These are phyloP conservation scores for Kwoniella mangroviensis DNA, from an alignment of 768 basidiomycete species.

Conservation along the genomic window DNA sequence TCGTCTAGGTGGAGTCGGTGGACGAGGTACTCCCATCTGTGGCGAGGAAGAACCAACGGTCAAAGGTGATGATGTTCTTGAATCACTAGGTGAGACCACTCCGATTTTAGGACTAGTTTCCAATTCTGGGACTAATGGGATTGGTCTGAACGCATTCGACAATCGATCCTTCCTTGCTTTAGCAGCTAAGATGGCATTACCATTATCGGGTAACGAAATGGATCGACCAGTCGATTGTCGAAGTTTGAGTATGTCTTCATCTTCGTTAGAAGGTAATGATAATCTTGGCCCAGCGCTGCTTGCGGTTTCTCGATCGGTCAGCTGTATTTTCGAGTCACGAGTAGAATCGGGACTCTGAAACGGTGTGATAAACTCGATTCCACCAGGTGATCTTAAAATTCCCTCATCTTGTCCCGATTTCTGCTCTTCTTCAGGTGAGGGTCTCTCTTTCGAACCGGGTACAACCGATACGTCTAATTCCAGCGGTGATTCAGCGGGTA, in stretches of 20 bases:
- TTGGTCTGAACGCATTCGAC: constrained; percentile 14
- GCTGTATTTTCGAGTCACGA: not conserved
- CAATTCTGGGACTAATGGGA: constrained; percentile 24
- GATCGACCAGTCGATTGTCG: not conserved
- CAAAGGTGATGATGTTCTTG: not conserved
- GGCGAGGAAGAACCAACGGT: not conserved
- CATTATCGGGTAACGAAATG: not conserved
- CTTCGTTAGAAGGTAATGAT: not conserved
- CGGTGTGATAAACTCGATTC: not conserved
- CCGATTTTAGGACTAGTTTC: constrained; percentile 21
- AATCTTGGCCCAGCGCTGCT: not conserved
- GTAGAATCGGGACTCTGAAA: not conserved
- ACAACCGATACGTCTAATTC: not conserved
- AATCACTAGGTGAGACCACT: not conserved
- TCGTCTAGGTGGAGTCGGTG: constrained; percentile 18
- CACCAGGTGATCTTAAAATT: not conserved
- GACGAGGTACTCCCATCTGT: not conserved
- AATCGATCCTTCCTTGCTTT: constrained; percentile 15
- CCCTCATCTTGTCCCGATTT: not conserved
- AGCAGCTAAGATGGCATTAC: not conserved
- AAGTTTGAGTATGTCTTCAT: not conserved
- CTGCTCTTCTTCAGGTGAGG: not conserved
- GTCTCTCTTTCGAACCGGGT: not conserved
- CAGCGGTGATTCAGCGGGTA: constrained; percentile 3
- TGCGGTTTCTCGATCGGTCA: no score